Evolutionary conservation across 176 grass and related monocot species (phyloP).

Genomic region (Musa acuminata): DNA sequence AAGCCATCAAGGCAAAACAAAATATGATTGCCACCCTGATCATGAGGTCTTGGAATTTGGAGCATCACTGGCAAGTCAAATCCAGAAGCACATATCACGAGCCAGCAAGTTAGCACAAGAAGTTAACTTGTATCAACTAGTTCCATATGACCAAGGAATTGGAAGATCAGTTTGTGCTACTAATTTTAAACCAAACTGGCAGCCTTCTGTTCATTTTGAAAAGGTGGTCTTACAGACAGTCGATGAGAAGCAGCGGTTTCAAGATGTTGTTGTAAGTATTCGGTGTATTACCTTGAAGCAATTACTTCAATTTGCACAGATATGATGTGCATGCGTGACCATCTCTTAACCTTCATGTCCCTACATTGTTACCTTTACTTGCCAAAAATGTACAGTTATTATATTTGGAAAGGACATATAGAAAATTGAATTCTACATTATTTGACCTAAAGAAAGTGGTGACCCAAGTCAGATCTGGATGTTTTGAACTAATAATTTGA

Average conservation of each 20-base stretch:
- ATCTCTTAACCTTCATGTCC: background rate
- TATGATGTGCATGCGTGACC: background rate
- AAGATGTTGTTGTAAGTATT: conserved; percentile 38
- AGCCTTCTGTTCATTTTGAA: conserved; percentile 57
- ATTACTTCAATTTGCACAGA: background rate
- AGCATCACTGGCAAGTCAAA: conserved; percentile 15
- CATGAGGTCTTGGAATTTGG: conserved; percentile 17
- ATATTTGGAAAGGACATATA: background rate
- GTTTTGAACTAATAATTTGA: no score
- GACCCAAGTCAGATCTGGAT: no score
- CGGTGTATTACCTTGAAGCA: background rate
- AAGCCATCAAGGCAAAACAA: conserved; percentile 17
- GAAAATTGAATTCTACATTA: background rate
- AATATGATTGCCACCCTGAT: conserved; percentile 17
- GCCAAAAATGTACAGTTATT: background rate
- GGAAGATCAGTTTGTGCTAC: conserved; percentile 16
- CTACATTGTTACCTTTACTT: background rate
- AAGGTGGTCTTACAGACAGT: conserved; percentile 65
- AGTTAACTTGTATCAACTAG: conserved; percentile 27
- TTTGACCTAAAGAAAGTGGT: no score
- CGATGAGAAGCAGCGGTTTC: conserved; percentile 43
- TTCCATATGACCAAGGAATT: conserved; percentile 40
- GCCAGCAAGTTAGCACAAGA: conserved; percentile 20
- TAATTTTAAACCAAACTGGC: conserved; percentile 34
- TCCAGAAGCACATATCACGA: conserved; percentile 23